Evolutionary conservation across 768 basidiomycete species (phyloP), one percentile per base, ranked within the genome.

Genomic region (Udeniomyces megalosporus): DNA sequence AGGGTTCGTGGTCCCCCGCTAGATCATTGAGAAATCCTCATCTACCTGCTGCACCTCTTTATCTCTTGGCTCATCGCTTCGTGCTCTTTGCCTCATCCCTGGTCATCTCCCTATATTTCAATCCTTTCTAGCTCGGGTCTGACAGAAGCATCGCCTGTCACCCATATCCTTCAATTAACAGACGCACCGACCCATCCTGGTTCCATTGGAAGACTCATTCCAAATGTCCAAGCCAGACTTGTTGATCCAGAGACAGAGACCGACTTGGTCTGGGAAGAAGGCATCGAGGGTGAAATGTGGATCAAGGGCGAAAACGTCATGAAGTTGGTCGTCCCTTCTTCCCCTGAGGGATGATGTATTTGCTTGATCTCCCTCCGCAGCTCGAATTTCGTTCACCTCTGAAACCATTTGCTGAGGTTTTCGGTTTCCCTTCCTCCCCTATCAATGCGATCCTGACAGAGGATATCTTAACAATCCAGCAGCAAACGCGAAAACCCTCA

Each of bases 141-240:
- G 22, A 89, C 87, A 0, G 88, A 90, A 73, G 88, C 86, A 0
- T 84, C 86, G 0, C 86, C 86, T 0, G 82, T 82, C 0, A 78
- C 82, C 0, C 81, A 83, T 66, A 66, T 84, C 2, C 76, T 85
- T 8, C 69, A 64, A 7, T 76, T 80, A 1, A 53, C 70, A 0
- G 69, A 76, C 2, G 75, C 80, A 22, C 73, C 73, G 14, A 70
- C 76, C 20, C 84, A 82, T 66, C 71, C 80, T 28, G 86, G 86
- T 12, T 81, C 69, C 51, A 78, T 84, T 34, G 90, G 90, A 3
- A 67, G 78, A 4, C 75, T 90, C 2, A 71, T 89, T 31, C 82
- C 90, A 0, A 85, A 85, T 66, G 78, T 90, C 34, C 81, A 90
- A 70, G 82, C 84, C 1, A 78, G 84, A 6, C 70, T 95, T 10